These are phyloP conservation scores for Aureobasidium lini DNA, from an alignment of 2,329 filamentous ascomycete genomes.

Conservation along the genomic window DNA sequence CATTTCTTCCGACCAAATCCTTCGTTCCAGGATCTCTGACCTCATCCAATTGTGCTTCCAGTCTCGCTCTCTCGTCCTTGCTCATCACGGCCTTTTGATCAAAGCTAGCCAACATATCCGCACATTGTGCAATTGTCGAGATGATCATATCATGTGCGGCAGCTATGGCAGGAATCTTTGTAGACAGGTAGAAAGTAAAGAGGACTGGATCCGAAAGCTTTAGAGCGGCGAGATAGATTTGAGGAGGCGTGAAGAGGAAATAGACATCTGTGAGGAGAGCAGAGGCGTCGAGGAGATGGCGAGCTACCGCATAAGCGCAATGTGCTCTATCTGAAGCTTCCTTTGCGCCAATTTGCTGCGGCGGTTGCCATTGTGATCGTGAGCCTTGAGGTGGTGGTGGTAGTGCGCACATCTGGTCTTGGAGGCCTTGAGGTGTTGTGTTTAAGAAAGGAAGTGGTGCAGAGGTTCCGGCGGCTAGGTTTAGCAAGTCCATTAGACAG, in stretches of 20 bases:
- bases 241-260: slow-evolving; percentile 88
- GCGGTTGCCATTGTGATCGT: slow-evolving; percentile 4
- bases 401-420: slow-evolving; percentile 25
- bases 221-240: slow-evolving; percentile 83
- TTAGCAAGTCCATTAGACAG: slow-evolving; percentile 71
- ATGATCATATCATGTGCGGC: slow-evolving; percentile 29
- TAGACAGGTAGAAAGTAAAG: slow-evolving; percentile 38
- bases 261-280: slow-evolving; percentile 90
- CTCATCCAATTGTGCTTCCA: slow-evolving; percentile 62
- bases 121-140: slow-evolving; percentile 32
- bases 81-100: slow-evolving; percentile 21
- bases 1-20: slow-evolving; percentile 63
- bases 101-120: slow-evolving; percentile 29
- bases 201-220: slow-evolving; percentile 65
- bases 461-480: slow-evolving; percentile 55
- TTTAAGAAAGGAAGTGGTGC: slow-evolving; percentile 19
- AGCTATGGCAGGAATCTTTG: slow-evolving; percentile 31
- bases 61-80: slow-evolving; percentile 24
- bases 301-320: slow-evolving; percentile 64
- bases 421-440: slow-evolving; percentile 20
- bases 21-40: slow-evolving; percentile 68
- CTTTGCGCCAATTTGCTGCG: slow-evolving; percentile 12
- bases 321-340: slow-evolving; percentile 40
- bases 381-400: slow-evolving; percentile 15
- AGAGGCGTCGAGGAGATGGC: slow-evolving; percentile 62